Evolutionary conservation across 495 filamentous ascomycete genomes (phyloP).

Genomic region (Evernia prunastri): DNA sequence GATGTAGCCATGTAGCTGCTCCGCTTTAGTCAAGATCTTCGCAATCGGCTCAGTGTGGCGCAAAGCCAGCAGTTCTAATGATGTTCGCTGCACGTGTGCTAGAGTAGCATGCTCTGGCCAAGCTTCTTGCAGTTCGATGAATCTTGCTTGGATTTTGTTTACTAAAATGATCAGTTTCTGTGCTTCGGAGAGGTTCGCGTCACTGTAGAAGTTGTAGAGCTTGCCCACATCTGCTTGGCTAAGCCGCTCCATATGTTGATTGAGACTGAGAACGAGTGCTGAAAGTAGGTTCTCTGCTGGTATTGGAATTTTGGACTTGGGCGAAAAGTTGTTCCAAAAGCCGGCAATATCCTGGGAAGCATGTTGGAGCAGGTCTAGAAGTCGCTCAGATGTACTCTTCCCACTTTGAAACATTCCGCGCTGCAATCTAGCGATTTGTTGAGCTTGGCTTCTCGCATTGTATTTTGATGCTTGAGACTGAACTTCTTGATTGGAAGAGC

Average conservation of each 20-base stretch:
- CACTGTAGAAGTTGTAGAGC: slow-evolving; percentile 82
- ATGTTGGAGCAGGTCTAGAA: slow-evolving; percentile 18
- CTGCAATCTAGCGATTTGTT: slow-evolving; percentile 48
- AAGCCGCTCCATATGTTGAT: slow-evolving; percentile 50
- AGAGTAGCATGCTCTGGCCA: slow-evolving; percentile 74
- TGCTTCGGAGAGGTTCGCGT: slow-evolving; percentile 67
- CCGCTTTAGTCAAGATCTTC: slow-evolving; percentile 71
- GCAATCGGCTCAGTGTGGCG: slow-evolving; percentile 79
- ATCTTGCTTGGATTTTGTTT: slow-evolving; percentile 58
- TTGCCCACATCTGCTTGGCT: slow-evolving; percentile 31
- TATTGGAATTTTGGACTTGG: slow-evolving; percentile 31
- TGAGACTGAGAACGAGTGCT: slow-evolving; percentile 57
- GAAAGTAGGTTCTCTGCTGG: slow-evolving; percentile 53
- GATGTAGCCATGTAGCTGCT: slow-evolving; percentile 72
- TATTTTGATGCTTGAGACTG: slow-evolving; percentile 26
- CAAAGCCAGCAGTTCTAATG: slow-evolving; percentile 66
- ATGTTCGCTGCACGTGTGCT: slow-evolving; percentile 65
- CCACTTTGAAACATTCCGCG: slow-evolving; percentile 40
- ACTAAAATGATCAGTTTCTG: slow-evolving; percentile 61
- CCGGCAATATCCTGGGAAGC: slow-evolving; percentile 14
- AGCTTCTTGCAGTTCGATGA: slow-evolving; percentile 57
- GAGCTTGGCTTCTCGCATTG: slow-evolving; percentile 39
- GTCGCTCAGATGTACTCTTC: slow-evolving; percentile 16
- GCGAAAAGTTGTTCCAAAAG: slow-evolving; percentile 8
- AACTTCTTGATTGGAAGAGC: slow-evolving; percentile 33